A percentile compares a stretch with the other conserved stretches of the same genome.
Conservation (phyloP, 2,329 filamentous ascomycete genomes). For the Fusarium sp. region DNA sequence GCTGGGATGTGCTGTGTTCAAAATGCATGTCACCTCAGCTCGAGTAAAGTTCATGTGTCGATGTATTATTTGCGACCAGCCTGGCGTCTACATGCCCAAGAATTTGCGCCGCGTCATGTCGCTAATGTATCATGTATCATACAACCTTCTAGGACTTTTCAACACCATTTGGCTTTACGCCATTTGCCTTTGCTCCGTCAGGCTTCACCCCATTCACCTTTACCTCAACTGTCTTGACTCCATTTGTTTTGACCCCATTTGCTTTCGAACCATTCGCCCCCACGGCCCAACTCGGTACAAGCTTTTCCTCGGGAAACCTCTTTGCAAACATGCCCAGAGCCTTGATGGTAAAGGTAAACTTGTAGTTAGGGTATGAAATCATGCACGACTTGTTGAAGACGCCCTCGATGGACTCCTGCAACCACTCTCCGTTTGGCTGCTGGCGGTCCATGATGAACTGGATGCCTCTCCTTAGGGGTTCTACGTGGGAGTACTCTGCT, state of each 20-base stretch:
- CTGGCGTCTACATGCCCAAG: neutral
- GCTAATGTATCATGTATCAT: neutral
- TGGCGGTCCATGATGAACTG: conserved; percentile 88
- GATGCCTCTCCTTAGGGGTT: conserved; percentile 80
- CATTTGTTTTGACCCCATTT: conserved; percentile 9
- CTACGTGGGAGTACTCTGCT: conserved; percentile 82
- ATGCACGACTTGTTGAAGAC: conserved; percentile 99
- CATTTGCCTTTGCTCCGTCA: conserved; percentile 1
- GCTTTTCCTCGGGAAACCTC: conserved; percentile 76
- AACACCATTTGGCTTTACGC: neutral
- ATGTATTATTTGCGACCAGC: neutral
- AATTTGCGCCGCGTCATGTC: neutral
- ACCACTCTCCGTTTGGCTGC: conserved; percentile 91
- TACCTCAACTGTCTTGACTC: neutral
- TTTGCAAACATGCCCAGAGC: conserved; percentile 90
- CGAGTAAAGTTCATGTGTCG: neutral
- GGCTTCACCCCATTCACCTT: conserved; percentile 1
- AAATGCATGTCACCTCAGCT: neutral
- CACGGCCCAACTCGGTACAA: conserved; percentile 54
- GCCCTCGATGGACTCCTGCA: conserved; percentile 95
- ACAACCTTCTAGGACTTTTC: neutral
- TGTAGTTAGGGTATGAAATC: conserved; percentile 99
- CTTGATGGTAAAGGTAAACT: conserved; percentile 95
- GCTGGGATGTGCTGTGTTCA: neutral
- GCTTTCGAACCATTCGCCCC: conserved; percentile 9